Evolutionary conservation across 768 basidiomycete genomes (phyloP), one percentile per base, ranked within the genome.

Genomic region (Mycena polygramma): DNA sequence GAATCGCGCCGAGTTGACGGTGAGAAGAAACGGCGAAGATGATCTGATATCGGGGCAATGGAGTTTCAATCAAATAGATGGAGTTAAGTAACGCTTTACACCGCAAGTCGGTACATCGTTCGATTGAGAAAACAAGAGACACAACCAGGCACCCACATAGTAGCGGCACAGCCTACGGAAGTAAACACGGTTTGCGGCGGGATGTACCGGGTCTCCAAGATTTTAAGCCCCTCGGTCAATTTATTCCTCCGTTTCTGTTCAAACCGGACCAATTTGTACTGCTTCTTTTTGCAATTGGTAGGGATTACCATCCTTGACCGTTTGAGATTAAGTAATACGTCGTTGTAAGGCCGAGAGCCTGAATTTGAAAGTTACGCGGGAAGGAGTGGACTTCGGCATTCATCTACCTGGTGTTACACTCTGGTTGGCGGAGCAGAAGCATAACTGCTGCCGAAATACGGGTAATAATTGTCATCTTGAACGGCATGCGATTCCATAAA

Each of bases 1-100:
- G 43, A 46, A 71, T 71, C 70, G 70, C 60, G 70, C 70, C 70
- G 70, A 60, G 30, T 58, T 71, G 70, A 71, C 65, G 70, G 70
- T 71, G 70, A 58, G 70, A 71, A 71, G 65, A 63, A 57, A n/a
- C 59, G 48, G 36, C n/a, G 53, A 61, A 20, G 35, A 48, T 49
- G 65, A 67, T 63, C 60, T 71, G 70, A 71, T 71, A 67, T 66
- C 70, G 64, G 70, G 59, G 60, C 43, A 24, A 41, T 36, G 17
- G 59, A 57, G 70, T 71, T 71, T 71, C 70, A 71, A 61, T 66
- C 37, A 57, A 70, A 15, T 66, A 64, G 66, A 55, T 62, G 53
- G 57, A 70, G 26, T 65, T 51, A 26, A 60, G 66, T 66, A 66
- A 63, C 64, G 60, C 59, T 59, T 46, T 61, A 59, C 69, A 70